Evolutionary conservation across 1,284 basidiomycete genomes (phyloP).

Genomic region (Entoloma clypeatum): DNA sequence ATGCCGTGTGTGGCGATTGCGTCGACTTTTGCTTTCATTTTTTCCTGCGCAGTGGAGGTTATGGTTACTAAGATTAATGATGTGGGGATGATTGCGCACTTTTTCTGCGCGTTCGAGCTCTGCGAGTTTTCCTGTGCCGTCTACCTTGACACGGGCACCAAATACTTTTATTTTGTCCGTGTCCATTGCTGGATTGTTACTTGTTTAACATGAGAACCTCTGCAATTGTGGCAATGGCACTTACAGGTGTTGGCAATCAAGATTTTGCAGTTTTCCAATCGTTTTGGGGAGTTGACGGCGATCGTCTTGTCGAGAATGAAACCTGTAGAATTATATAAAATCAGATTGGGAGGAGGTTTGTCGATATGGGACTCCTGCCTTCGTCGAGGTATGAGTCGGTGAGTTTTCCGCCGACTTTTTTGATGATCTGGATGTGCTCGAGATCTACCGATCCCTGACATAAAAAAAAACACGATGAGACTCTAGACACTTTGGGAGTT

Average conservation of each 20-base stretch:
- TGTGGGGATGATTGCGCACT: conserved; percentile 35
- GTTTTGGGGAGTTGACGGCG: conserved; percentile 92
- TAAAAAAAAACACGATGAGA: conserved; percentile 10
- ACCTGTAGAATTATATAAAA: conserved; percentile 42
- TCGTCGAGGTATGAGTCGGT: conserved; percentile 99
- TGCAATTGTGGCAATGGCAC: conserved; percentile 25
- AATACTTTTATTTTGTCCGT: conserved; percentile 99
- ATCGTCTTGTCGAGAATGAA: conserved; percentile 99
- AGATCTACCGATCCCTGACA: conserved; percentile 88
- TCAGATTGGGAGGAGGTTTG: background rate
- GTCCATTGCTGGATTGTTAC: conserved; percentile 85
- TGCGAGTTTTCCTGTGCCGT: conserved; percentile 93
- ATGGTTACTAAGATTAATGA: background rate
- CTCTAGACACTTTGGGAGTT: too few species aligned
- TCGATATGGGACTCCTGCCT: conserved; percentile 44
- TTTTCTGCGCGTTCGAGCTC: conserved; percentile 96
- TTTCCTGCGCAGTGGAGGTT: conserved; percentile 59
- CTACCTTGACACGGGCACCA: conserved; percentile 93
- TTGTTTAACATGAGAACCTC: conserved; percentile 2
- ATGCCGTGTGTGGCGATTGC: conserved; percentile 94
- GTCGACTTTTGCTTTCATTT: conserved; percentile 99
- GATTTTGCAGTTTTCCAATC: conserved; percentile 94
- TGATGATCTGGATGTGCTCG: conserved; percentile 99
- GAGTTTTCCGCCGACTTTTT: conserved; percentile 98
- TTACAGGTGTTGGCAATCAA: conserved; percentile 95